Evolutionary conservation across 2,329 filamentous ascomycete species (phyloP).

Genomic region (Fusarium sp.): DNA sequence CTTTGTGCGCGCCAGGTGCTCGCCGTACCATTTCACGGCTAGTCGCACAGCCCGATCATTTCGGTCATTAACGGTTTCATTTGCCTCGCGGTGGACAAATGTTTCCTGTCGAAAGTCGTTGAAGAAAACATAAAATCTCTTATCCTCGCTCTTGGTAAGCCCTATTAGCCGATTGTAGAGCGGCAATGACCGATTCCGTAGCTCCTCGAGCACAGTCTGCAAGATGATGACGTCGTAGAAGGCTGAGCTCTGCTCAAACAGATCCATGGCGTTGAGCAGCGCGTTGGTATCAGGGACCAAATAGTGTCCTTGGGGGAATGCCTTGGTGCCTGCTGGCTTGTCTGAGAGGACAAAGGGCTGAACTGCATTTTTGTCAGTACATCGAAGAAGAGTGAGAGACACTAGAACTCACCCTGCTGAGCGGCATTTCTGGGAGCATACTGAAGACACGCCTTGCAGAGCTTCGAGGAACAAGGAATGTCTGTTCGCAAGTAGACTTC

Average conservation of each 20-base stretch:
- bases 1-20: conserved; percentile 79
- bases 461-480: conserved; percentile 94
- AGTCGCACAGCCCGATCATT: conserved; percentile 92
- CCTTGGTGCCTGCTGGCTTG: conserved; percentile 84
- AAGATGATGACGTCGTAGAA: conserved; percentile 98
- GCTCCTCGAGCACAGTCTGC: conserved; percentile 95
- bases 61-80: conserved; percentile 94
- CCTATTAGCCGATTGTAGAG: conserved; percentile 94
- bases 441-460: conserved; percentile 82
- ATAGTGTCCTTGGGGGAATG: conserved; percentile 90
- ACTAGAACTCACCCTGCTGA: conserved; percentile 71
- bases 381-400: neutral
- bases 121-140: conserved; percentile 98
- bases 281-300: conserved; percentile 97
- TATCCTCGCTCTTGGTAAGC: conserved; percentile 94
- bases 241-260: conserved; percentile 91
- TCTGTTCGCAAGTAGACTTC: conserved; percentile 97
- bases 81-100: conserved; percentile 77
- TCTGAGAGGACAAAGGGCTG: conserved; percentile 89
- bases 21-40: conserved; percentile 89
- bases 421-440: conserved; percentile 83
- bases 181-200: conserved; percentile 92
- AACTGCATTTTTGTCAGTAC: conserved; percentile 60
- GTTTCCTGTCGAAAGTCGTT: conserved; percentile 98
- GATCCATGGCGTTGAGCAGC: conserved; percentile 93